Base-by-base conservation (phyloP, 1,284 basidiomycete species). In the Wallemia hederae region DNA sequence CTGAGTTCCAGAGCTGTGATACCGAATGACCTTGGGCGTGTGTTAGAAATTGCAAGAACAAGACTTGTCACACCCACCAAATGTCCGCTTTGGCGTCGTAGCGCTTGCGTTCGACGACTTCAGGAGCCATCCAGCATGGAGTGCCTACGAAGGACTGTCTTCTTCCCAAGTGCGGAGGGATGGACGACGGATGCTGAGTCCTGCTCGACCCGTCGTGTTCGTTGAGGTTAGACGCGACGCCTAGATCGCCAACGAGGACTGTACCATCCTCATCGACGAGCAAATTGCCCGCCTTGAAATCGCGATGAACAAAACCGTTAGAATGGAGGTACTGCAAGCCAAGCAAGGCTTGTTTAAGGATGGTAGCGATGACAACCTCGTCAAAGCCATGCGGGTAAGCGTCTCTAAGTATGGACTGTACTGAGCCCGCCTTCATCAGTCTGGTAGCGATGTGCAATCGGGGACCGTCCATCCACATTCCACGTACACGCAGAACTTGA, bases 71-170 rank as follows among this genome's bases (percentile, higher is more conserved):
- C 29, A 17, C 39, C 5, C 39, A 49, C 39, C 39, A 91, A 63
- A 91, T 87, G 67, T 90, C 87, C 55, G 86, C 85, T 65, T 80
- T 81, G 24, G 78, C 78, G 67, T 88, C 86, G 69, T 91, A 91
- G 63, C 80, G 79, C 64, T 78, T 80, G 60, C 85, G 81, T 65
- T 83, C 79, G 58, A 91, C 85, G 26, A 91, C 77, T 66, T 91
- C 87, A 1, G 88, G 88, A 0, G 88, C 85, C 87, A 91, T 91
- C 85, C 86, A 91, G 67, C 84, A 87, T 0, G 88, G 88, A 27
- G 88, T 91, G 59, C 88, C 88, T 22, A 91, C 88, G 67, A 91
- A 91, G 9, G 82, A 85, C 69, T 83, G 85, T 61, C 85, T 77
- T 66, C 83, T 85, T 14, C 61, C 62, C 62, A 61, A 65, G 61